phyloP scores from a whole-genome alignment of 768 basidiomycete genomes.

The Nidularia sp. region DNA sequence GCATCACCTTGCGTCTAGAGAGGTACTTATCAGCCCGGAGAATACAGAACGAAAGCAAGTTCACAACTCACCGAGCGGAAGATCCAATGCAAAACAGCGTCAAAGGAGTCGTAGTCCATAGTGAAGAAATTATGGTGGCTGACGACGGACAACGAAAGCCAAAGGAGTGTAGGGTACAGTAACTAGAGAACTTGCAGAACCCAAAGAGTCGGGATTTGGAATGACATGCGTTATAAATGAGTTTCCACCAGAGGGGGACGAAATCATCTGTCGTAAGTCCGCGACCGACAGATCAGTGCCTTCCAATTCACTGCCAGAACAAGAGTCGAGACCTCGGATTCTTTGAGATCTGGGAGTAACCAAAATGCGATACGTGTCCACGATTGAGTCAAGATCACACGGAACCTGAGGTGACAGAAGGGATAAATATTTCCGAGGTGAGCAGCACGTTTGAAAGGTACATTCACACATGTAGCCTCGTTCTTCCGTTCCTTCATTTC shows the following conservation, averaged over 20 bases:
- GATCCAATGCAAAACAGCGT: conserved; percentile 76
- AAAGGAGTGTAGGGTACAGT: conserved; percentile 29
- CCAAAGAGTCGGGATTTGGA: conserved; percentile 19
- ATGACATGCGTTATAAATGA: conserved; percentile 31
- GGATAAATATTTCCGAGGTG: conserved; percentile 21
- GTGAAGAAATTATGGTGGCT: conserved; percentile 25
- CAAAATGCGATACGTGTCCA: conserved; percentile 20
- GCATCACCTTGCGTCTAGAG: conserved; percentile 73
- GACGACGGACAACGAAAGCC: conserved; percentile 21
- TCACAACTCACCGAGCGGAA: conserved; percentile 62
- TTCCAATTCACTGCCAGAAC: conserved; percentile 14
- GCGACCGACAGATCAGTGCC: conserved; percentile 21
- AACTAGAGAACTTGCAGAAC: conserved; percentile 18
- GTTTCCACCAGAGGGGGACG: conserved; percentile 16
- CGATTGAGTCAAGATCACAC: conserved; percentile 8
- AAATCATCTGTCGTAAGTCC: conserved; percentile 24
- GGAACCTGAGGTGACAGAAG: conserved; percentile 12
- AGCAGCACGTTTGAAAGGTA: conserved; percentile 9
- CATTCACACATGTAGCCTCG: conserved; percentile 10
- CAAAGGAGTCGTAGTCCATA: conserved; percentile 80
- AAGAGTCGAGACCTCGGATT: conserved; percentile 21
- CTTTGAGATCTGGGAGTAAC: conserved; percentile 19
- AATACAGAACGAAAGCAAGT: too few species aligned
- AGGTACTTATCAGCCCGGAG: too few species aligned
- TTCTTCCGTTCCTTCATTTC: conserved; percentile 3